Conservation (phyloP, 2,329 filamentous ascomycete species). For the Cercospora sojina region DNA sequence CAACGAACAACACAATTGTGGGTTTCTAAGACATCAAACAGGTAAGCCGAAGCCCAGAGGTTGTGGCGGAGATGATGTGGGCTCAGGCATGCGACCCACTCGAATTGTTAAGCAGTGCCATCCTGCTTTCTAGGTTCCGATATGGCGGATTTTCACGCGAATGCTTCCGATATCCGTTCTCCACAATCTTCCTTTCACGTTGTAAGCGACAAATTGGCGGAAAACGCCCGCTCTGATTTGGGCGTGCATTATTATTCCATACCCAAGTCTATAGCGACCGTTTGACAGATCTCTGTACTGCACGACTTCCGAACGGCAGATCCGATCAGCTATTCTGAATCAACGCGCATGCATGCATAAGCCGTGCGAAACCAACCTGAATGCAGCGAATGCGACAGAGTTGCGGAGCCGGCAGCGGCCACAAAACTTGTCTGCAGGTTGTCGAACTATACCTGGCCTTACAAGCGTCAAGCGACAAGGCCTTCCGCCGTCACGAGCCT, state of each 20-base stretch:
- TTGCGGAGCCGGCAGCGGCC: conserved; percentile 17
- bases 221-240: neutral
- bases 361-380: neutral
- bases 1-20: neutral
- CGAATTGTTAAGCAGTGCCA: conserved; percentile 7
- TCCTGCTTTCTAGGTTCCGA: neutral
- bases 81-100: neutral
- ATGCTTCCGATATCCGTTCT: neutral
- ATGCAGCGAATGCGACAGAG: conserved; percentile 20
- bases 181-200: neutral
- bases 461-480: neutral
- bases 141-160: neutral
- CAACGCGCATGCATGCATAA: neutral
- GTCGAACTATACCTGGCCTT: neutral
- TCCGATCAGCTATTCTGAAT: neutral
- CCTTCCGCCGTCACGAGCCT: neutral
- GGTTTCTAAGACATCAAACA: neutral
- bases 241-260: neutral
- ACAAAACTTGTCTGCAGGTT: conserved; percentile 8
- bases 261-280: neutral
- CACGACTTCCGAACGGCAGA: neutral
- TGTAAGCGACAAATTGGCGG: neutral
- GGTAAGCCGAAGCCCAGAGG: neutral
- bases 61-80: neutral
- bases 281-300: neutral